A percentile compares a stretch with the other conserved stretches of the same genome.
Conservation (phyloP, 805 yeast species). For the Schwanniomyces vanrijiae region DNA sequence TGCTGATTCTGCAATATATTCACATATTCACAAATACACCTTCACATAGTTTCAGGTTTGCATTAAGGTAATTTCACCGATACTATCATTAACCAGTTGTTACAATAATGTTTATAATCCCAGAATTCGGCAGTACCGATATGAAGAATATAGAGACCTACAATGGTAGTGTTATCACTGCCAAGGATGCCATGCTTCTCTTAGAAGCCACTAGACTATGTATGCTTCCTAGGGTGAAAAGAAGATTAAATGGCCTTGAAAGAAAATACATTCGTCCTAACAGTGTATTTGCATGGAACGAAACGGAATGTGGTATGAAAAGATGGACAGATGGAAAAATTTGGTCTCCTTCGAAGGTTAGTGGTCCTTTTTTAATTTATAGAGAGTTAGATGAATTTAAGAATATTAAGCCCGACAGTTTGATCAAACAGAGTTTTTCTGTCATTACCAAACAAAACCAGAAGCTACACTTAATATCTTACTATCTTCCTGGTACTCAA, state of each 20-base stretch:
- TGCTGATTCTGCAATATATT: too few relatives aligned
- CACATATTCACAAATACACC: too few relatives aligned
- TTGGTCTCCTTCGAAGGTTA: conserved; percentile 72
- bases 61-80: neutral
- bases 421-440: conserved; percentile 65
- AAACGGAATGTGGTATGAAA: conserved; percentile 66
- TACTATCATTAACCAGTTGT: neutral
- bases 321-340: conserved; percentile 78
- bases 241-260: conserved; percentile 59
- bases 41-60: too few relatives aligned
- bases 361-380: conserved; percentile 38
- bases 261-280: conserved; percentile 58
- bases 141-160: conserved; percentile 39
- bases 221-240: conserved; percentile 54
- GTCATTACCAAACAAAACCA: conserved; percentile 51
- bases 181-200: conserved; percentile 62
- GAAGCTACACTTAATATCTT: conserved; percentile 62
- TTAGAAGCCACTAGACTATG: conserved; percentile 64
- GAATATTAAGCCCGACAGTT: conserved; percentile 45
- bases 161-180: conserved; percentile 55
- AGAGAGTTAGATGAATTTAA: conserved; percentile 52
- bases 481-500: conserved; percentile 18
- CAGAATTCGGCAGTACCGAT: conserved; percentile 5
- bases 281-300: conserved; percentile 71
- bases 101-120: conserved; percentile 5